Evolutionary conservation across 345 rosid species (phyloP), one percentile per base, ranked within the genome.

Genomic region (Syzygium jambos): DNA sequence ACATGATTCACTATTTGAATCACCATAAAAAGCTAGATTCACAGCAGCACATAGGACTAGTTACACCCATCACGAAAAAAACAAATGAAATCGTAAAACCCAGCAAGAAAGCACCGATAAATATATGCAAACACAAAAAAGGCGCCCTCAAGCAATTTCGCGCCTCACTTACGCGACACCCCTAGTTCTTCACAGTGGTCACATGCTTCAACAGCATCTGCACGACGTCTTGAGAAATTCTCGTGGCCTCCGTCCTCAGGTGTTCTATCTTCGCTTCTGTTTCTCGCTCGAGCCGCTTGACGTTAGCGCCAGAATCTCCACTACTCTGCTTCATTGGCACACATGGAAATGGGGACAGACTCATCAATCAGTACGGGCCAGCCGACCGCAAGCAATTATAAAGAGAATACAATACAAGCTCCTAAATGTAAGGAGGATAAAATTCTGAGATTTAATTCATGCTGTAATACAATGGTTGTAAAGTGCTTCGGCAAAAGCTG

Each of bases 271-370:
- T 96, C 14, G 90, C 88, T 25, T 90, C 93, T 10, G 99, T 96
- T 91, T 96, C 98, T 73, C 88, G 86, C 92, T 95, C 99, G 14
- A 95, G 97, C 90, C 98, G 93, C 94, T 93, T 95, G 90, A 96
- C 98, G 86, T 94, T 97, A 73, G 96, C 95, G 77, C 99, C 98
- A 0, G 99, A 97, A 89, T 96, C 97, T 55, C 98, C 99, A 82
- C 96, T 94, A 16, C 94, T 95, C 98, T 97, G 95, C 91, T 89
- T 55, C 85, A 87, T 77, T 51, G 23, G 85, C 9, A 85, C 7
- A 85, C 41, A 86, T 2, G n/a, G 46, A 22, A 41, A 84, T 52
- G 41, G 38, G n/a, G 49, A 29, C 29, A 38, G 49, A 73, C 49
- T 38, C 8, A 73, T 56, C 16, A 87, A 73, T 27, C 52, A 43